These are phyloP conservation scores for Nelumbo lutea DNA, from an alignment of 164 flowering plant genomes.

Conservation along the genomic window DNA sequence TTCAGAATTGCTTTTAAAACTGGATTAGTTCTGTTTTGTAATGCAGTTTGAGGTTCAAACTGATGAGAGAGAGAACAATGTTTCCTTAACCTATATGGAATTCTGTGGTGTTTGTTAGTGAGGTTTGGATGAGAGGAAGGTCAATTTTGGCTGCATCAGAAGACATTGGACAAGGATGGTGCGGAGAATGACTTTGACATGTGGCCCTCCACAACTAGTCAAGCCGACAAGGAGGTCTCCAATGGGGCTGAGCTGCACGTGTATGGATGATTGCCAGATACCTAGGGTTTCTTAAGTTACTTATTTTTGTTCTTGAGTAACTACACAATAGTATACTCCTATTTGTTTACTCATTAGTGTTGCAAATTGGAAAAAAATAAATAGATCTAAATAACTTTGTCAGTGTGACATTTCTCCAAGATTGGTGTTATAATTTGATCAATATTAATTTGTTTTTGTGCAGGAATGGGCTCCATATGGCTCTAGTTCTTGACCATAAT, in stretches of 20 bases:
- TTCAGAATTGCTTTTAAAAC: not conserved
- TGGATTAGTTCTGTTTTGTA: not conserved
- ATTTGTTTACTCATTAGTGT: not conserved
- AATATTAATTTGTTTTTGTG: no score
- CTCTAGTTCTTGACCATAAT: not conserved
- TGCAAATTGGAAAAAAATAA: not conserved
- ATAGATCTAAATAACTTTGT: no score
- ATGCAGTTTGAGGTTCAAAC: no score
- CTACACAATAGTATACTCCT: not conserved
- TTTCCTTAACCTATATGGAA: not conserved
- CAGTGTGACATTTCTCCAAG: not conserved
- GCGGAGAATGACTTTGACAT: conserved; percentile 26
- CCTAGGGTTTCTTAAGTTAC: conserved; percentile 9
- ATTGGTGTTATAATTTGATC: not conserved
- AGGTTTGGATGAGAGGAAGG: not conserved
- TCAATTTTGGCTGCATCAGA: conserved; percentile 13
- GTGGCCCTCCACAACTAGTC: conserved; percentile 26
- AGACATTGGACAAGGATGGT: conserved; percentile 5
- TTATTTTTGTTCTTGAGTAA: not conserved
- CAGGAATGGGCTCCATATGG: not conserved
- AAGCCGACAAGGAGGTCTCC: conserved; percentile 46
- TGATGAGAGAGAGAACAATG: not conserved
- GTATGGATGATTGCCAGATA: conserved; percentile 26
- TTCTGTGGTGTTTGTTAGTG: not conserved
- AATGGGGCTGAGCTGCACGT: conserved; percentile 40